Evolutionary conservation across 78 protist species (phyloP).

Genomic region (Anaeramoeba flamelloides): DNA sequence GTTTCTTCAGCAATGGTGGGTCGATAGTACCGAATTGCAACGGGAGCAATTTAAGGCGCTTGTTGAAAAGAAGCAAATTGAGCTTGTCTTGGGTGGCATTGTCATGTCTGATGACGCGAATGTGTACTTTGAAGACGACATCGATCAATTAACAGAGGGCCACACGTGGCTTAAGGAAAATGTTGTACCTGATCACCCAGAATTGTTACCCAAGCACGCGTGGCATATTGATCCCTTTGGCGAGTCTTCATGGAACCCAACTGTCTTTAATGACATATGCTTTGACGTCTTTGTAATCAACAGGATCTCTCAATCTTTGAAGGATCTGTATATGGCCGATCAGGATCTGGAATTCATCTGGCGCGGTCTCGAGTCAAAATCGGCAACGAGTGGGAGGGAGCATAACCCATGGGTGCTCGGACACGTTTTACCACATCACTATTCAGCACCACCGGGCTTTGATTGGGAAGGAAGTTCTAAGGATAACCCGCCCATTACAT

Average conservation of each 20-base stretch:
- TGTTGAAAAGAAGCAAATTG: constrained; percentile 30
- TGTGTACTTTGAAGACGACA: constrained; percentile 12
- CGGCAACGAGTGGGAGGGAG: no score
- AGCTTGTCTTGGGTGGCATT: constrained; percentile 43
- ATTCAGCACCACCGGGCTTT: no score
- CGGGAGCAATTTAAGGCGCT: not conserved
- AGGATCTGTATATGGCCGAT: not conserved
- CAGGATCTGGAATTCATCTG: not conserved
- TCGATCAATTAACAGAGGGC: constrained; percentile 63
- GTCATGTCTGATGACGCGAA: constrained; percentile 62
- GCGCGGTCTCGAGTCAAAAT: no score
- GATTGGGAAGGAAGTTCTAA: no score
- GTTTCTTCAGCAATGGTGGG: constrained; percentile 40
- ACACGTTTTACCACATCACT: no score
- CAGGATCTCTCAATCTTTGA: not conserved
- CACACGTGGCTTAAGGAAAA: constrained; percentile 28
- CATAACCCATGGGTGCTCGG: no score
- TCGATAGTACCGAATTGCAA: not conserved
- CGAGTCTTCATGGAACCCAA: not conserved
- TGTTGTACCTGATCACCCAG: not conserved
- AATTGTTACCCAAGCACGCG: not conserved
- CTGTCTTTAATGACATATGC: not conserved
- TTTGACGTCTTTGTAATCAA: not conserved
- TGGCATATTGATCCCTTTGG: not conserved
- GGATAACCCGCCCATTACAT: no score